Conservation (phyloP, 768 basidiomycete genomes). For the Suillus americanus region DNA sequence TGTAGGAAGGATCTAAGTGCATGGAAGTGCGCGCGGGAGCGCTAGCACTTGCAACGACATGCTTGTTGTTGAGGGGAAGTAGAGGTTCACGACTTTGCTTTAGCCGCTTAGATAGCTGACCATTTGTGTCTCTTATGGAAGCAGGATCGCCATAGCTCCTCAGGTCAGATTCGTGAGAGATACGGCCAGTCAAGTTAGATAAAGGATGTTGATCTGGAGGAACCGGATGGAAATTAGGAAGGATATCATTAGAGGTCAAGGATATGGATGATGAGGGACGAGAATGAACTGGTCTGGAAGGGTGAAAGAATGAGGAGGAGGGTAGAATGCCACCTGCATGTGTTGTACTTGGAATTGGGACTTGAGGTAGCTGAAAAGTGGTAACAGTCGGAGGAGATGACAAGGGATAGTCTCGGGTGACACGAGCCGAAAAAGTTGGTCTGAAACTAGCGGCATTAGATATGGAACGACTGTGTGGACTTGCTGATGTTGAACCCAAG, state of each 20-base stretch:
- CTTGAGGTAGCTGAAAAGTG: slow-evolving; percentile 22
- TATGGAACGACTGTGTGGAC: slow-evolving; percentile 11
- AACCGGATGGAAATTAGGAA: slow-evolving; percentile 25
- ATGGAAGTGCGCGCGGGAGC: slow-evolving; percentile 25
- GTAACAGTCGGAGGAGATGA: slow-evolving; percentile 29
- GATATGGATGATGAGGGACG: slow-evolving; percentile 38
- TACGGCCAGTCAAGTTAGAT: slow-evolving; percentile 36
- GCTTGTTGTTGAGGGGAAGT: slow-evolving; percentile 44
- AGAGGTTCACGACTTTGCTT: slow-evolving; percentile 77
- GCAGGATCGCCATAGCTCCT: slow-evolving; percentile 24
- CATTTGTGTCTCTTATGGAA: slow-evolving; percentile 25
- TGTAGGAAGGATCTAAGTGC: slow-evolving; percentile 10
- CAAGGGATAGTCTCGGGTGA: slow-evolving; percentile 20
- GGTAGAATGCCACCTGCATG: slow-evolving; percentile 78
- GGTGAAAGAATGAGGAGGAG: slow-evolving; percentile 76
- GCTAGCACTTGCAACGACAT: slow-evolving; percentile 3
- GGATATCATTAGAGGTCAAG: slow-evolving; percentile 33
- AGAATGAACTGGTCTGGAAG: slow-evolving; percentile 58
- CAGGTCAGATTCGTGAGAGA: slow-evolving; percentile 42
- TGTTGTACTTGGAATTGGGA: slow-evolving; percentile 37
- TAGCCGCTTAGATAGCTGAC: slow-evolving; percentile 36
- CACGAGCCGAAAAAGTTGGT: slow-evolving; percentile 13
- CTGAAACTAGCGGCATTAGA: slow-evolving; percentile 14
- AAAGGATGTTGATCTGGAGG: slow-evolving; percentile 39
- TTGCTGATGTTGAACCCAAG: slow-evolving; percentile 8